Evolutionary conservation across 225 moss, liverwort and hornwort species (phyloP).

Genomic region (Polytrichum commune): DNA sequence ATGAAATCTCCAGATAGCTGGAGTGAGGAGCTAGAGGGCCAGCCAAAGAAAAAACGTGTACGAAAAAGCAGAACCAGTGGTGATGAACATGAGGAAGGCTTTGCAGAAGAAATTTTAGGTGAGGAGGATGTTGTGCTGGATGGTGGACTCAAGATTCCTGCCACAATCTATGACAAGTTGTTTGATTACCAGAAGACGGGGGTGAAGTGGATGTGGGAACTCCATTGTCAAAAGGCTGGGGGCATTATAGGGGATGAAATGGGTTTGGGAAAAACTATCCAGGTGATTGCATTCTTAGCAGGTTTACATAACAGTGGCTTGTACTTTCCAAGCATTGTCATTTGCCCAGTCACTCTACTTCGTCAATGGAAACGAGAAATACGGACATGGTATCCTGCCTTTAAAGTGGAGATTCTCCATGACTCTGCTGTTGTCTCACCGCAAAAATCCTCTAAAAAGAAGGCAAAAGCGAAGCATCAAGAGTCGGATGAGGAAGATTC

Average conservation of each 20-base stretch:
- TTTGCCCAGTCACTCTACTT: constrained; percentile 94
- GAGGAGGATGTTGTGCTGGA: constrained; percentile 77
- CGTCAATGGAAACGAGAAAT: constrained; percentile 95
- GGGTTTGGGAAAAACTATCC: constrained; percentile 97
- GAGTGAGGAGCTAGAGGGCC: constrained; percentile 44
- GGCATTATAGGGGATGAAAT: constrained; percentile 98
- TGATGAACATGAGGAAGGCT: constrained; percentile 33
- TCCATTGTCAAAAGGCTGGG: constrained; percentile 92
- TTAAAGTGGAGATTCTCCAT: constrained; percentile 77
- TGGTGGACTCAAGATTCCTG: constrained; percentile 81
- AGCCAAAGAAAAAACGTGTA: constrained; percentile 39
- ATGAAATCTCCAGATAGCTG: constrained; percentile 46
- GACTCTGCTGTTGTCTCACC: constrained; percentile 58
- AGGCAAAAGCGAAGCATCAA: constrained; percentile 45
- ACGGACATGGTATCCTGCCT: constrained; percentile 78
- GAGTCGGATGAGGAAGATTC: constrained; percentile 42
- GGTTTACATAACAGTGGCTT: constrained; percentile 81
- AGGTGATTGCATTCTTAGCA: constrained; percentile 76
- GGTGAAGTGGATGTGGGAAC: constrained; percentile 98
- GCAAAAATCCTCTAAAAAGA: constrained; percentile 36
- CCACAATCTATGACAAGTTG: constrained; percentile 60
- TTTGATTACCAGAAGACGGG: constrained; percentile 96
- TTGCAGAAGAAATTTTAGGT: constrained; percentile 17
- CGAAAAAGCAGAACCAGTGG: constrained; percentile 25
- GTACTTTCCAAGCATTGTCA: constrained; percentile 71